phyloP scores from a whole-genome alignment of 805 yeast genomes.

The Hagleromyces aurorensis region DNA sequence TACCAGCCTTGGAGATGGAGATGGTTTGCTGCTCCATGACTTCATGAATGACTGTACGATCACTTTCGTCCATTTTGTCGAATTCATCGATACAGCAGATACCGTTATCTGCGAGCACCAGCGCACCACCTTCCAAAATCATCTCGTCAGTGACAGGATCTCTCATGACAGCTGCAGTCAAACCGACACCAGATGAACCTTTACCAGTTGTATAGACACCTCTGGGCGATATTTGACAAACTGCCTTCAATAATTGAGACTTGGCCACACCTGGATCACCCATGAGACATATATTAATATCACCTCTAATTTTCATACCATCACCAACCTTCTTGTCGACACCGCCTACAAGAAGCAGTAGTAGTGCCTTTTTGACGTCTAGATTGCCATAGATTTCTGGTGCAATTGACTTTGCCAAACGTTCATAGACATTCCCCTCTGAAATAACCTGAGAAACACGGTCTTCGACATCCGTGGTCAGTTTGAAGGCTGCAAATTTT shows the following conservation, averaged over 20 bases:
- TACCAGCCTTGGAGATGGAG: conserved; percentile 95
- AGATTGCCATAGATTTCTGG: conserved; percentile 95
- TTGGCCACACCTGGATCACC: conserved; percentile 99
- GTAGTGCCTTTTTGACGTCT: conserved; percentile 86
- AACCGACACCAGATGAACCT: conserved; percentile 97
- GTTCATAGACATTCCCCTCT: conserved; percentile 68
- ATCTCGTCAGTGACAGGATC: conserved; percentile 99
- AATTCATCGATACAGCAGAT: conserved; percentile 98
- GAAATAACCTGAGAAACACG: conserved; percentile 48
- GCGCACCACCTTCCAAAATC: conserved; percentile 97
- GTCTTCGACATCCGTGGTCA: conserved; percentile 47
- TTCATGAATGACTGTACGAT: conserved; percentile 96
- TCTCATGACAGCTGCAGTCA: conserved; percentile 97
- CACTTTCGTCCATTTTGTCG: conserved; percentile 96
- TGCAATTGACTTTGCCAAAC: conserved; percentile 82
- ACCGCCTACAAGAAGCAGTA: conserved; percentile 85
- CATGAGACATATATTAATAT: conserved; percentile 90
- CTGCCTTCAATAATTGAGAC: conserved; percentile 87
- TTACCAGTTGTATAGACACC: conserved; percentile 97
- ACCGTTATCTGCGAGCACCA: conserved; percentile 95
- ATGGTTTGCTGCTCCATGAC: conserved; percentile 99
- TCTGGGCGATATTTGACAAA: conserved; percentile 88
- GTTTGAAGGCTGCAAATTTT: conserved; percentile 61
- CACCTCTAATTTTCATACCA: conserved; percentile 97
- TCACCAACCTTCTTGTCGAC: conserved; percentile 92